Conservation (phyloP, 2,329 filamentous ascomycete species). For the Fusarium beomiforme region DNA sequence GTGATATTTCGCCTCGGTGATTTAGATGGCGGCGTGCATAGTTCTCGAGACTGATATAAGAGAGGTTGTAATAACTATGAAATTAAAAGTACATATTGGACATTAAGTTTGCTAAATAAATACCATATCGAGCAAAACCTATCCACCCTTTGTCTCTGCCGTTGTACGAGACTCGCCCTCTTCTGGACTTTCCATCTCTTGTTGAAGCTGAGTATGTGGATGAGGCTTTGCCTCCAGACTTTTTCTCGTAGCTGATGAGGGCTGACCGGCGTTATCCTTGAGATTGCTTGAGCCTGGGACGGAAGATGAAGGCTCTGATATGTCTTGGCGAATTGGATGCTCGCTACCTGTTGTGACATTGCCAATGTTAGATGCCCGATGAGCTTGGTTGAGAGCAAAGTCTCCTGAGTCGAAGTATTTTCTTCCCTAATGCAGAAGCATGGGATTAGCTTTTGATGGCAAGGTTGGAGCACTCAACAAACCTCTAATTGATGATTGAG, state of each 20-base stretch:
- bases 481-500: constrained; percentile 34
- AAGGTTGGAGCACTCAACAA: neutral
- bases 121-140: neutral
- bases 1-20: too few relatives aligned
- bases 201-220: neutral
- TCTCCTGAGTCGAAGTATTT: constrained; percentile 37
- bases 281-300: constrained; percentile 33
- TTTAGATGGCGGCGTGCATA: too few relatives aligned
- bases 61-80: too few relatives aligned
- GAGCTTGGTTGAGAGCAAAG: constrained; percentile 33
- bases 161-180: neutral
- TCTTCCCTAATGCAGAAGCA: neutral
- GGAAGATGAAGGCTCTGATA: constrained; percentile 20
- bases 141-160: neutral
- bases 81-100: too few relatives aligned
- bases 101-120: rapidly evolving
- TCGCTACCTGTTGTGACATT: constrained; percentile 22
- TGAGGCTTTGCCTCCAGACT: neutral
- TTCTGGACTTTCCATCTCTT: neutral
- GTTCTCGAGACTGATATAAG: too few relatives aligned
- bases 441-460: neutral
- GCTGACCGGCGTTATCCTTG: neutral
- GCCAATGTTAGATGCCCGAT: constrained; percentile 28
- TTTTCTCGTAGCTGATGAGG: neutral
- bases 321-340: constrained; percentile 22